Evolutionary conservation across 305 asterid genomes (phyloP).

Genomic region (Rubia tinctorum): DNA sequence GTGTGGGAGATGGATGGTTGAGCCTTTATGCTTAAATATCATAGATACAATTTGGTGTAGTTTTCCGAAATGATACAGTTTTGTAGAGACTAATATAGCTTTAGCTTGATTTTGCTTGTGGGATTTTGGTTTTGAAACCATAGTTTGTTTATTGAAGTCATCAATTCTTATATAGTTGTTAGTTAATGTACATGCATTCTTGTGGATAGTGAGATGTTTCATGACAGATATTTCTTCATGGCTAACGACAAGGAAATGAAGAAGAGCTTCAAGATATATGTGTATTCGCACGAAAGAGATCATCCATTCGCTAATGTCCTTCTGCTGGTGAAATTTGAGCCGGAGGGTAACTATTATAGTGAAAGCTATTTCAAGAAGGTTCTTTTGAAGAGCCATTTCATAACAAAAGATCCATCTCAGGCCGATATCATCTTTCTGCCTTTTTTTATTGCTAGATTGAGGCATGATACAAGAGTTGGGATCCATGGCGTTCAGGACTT

Average conservation of each 20-base stretch:
- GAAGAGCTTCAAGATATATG: conserved; percentile 51
- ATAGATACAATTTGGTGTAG: no score
- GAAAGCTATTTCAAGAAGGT: conserved; percentile 85
- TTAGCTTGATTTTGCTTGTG: not conserved
- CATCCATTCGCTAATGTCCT: conserved; percentile 78
- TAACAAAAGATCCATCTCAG: conserved; percentile 57
- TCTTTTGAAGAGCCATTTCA: conserved; percentile 62
- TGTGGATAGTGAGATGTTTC: conserved; percentile 33
- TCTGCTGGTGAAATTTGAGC: conserved; percentile 38
- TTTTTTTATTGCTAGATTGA: conserved; percentile 67
- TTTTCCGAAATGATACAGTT: no score
- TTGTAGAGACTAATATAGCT: no score
- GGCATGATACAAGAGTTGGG: conserved; percentile 71
- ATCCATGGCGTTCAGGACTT: conserved; percentile 61
- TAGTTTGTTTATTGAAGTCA: not conserved
- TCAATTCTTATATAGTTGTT: not conserved
- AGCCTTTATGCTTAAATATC: no score
- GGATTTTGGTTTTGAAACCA: not conserved
- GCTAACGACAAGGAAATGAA: conserved; percentile 68
- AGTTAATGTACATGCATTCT: conserved; percentile 20
- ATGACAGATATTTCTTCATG: conserved; percentile 43
- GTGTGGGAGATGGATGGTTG: no score
- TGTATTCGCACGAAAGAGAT: conserved; percentile 50
- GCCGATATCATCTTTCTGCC: conserved; percentile 89
- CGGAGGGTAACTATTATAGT: conserved; percentile 89